phyloP scores from a whole-genome alignment of 306 rosid genomes.

The Prunus mume region DNA sequence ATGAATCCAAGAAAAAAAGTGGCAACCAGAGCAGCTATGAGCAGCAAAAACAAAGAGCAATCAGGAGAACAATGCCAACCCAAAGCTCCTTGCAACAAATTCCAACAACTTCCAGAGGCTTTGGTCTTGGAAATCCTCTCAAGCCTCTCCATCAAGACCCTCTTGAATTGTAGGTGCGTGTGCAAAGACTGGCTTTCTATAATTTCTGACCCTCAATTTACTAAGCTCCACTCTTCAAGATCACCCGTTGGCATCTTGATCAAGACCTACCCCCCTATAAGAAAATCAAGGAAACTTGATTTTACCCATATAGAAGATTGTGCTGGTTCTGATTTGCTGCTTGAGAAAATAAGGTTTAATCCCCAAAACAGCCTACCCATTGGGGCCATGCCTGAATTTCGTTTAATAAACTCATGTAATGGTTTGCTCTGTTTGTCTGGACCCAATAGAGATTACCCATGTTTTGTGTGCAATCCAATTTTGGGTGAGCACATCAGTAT shows the following conservation, averaged over 20 bases:
- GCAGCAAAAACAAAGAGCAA: background rate
- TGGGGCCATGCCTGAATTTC: background rate
- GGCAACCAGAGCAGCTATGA: background rate
- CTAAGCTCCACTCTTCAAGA: background rate
- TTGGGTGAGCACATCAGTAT: slow-evolving; percentile 7
- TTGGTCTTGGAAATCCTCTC: slow-evolving; percentile 15
- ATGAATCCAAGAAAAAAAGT: background rate
- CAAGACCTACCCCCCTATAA: background rate
- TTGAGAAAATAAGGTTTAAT: background rate
- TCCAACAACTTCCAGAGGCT: background rate
- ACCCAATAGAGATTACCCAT: background rate
- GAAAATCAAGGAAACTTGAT: background rate
- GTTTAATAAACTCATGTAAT: slow-evolving; percentile 12
- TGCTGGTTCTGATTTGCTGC: background rate
- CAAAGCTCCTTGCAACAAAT: background rate
- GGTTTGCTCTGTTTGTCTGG: slow-evolving; percentile 6
- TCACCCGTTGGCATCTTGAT: slow-evolving; percentile 4
- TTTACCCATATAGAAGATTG: background rate
- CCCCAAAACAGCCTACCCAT: background rate
- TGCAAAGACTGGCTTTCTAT: slow-evolving; percentile 4
- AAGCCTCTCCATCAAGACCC: background rate
- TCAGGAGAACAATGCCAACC: background rate
- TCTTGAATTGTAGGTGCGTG: slow-evolving; percentile 13
- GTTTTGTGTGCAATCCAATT: slow-evolving; percentile 15
- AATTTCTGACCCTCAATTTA: slow-evolving; percentile 12